Evolutionary conservation across 2,329 filamentous ascomycete species (phyloP).

Genomic region (Pyrenochaeta sp.): DNA sequence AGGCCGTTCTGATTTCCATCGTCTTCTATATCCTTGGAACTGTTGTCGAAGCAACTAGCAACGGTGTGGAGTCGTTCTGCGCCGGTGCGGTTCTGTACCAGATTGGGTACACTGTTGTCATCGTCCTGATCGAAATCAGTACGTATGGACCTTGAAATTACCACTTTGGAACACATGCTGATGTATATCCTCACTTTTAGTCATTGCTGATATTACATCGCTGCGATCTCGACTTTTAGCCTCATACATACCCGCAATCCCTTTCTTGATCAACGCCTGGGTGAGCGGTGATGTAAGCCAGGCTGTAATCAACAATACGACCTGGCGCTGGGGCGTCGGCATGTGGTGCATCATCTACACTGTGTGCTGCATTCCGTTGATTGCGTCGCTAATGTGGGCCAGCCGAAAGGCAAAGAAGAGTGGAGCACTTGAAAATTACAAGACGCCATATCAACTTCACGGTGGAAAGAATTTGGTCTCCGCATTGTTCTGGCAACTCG

Average conservation of each 20-base stretch:
- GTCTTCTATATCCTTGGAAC: conserved; percentile 65
- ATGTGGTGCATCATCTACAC: conserved; percentile 70
- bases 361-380: conserved; percentile 63
- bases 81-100: conserved; percentile 5
- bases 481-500: conserved; percentile 66
- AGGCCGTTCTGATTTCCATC: conserved; percentile 64
- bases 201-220: conserved; percentile 71
- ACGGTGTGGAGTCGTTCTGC: not conserved
- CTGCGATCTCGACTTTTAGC: conserved; percentile 70
- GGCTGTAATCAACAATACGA: conserved; percentile 59
- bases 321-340: conserved; percentile 68
- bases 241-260: conserved; percentile 61
- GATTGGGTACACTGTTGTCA: conserved; percentile 66
- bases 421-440: conserved; percentile 58
- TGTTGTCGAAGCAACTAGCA: conserved; percentile 63
- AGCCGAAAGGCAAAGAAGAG: conserved; percentile 58
- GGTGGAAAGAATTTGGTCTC: conserved; percentile 48
- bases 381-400: conserved; percentile 62
- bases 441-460: conserved; percentile 54
- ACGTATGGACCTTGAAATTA: no score
- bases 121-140: conserved; percentile 70
- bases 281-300: conserved; percentile 66
- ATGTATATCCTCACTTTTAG: no score
- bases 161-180: no score
- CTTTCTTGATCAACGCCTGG: conserved; percentile 65